phyloP scores from a whole-genome alignment of 306 rosid genomes.

The Castanopsis chinensis region DNA sequence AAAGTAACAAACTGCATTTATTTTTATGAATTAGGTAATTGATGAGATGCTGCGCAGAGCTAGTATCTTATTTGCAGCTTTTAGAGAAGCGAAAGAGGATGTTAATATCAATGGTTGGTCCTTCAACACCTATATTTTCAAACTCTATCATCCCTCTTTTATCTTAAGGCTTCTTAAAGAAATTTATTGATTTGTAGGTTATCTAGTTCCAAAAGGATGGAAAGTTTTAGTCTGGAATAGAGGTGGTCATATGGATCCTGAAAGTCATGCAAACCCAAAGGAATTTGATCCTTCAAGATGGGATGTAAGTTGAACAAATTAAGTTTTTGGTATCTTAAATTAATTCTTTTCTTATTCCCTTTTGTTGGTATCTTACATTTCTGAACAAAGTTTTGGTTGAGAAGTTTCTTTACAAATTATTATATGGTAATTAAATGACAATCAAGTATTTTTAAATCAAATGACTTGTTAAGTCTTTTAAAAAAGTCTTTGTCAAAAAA shows the following conservation, averaged over 20 bases:
- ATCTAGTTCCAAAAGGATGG: slow-evolving; percentile 69
- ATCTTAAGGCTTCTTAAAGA: not conserved
- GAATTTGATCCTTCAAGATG: slow-evolving; percentile 57
- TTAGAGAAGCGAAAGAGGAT: slow-evolving; percentile 54
- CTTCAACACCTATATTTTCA: not conserved
- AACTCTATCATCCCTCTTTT: not conserved
- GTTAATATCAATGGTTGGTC: slow-evolving; percentile 49
- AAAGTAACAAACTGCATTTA: not conserved
- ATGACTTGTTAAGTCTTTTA: no score
- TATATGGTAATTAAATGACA: no score
- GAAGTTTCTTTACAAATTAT: no score
- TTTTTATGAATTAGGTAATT: slow-evolving; percentile 36
- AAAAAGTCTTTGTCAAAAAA: no score
- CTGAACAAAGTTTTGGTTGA: no score
- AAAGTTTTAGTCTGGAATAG: slow-evolving; percentile 62
- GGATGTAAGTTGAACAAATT: no score
- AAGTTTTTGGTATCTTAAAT: no score
- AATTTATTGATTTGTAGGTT: slow-evolving; percentile 38
- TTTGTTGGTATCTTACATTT: no score
- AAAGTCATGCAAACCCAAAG: slow-evolving; percentile 42
- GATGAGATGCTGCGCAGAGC: slow-evolving; percentile 59
- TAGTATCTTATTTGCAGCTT: slow-evolving; percentile 46
- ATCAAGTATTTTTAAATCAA: no score
- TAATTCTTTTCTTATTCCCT: no score
- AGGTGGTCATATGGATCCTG: slow-evolving; percentile 70